phyloP scores from a whole-genome alignment of 345 rosid genomes.

The Eucalyptus urophylla region DNA sequence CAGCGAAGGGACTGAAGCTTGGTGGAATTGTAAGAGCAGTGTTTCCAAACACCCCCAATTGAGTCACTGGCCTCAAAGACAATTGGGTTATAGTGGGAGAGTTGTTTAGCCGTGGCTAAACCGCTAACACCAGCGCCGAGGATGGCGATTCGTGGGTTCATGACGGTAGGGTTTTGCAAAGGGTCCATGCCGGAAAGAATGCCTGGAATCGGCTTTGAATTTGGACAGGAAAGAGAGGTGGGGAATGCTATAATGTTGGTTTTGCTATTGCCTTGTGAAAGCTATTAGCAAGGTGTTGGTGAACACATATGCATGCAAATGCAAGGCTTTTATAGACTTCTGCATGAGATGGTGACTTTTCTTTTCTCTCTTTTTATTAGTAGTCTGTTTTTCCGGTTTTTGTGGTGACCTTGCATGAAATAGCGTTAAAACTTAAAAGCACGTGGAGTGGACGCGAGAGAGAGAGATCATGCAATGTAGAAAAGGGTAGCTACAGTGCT shows the following conservation, averaged over 20 bases:
- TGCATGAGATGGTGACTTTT: neutral
- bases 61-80: conserved; percentile 76
- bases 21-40: conserved; percentile 65
- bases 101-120: conserved; percentile 64
- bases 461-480: neutral
- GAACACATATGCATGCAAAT: neutral
- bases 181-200: neutral
- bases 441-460: neutral
- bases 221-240: neutral
- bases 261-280: neutral
- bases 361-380: neutral
- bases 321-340: neutral
- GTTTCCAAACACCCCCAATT: conserved; percentile 91
- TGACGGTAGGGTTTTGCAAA: neutral
- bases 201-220: neutral
- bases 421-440: neutral
- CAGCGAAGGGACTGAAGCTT: conserved; percentile 64
- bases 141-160: conserved; percentile 34
- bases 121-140: conserved; percentile 95
- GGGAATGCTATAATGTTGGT: neutral
- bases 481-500: neutral
- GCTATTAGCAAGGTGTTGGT: neutral
- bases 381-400: neutral
- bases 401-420: neutral
- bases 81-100: conserved; percentile 43